A percentile compares a stretch with the other conserved stretches of the same genome.
These are phyloP conservation scores for Botrytis squamosa DNA, from an alignment of 2,329 filamentous ascomycete species.

Conservation along the genomic window DNA sequence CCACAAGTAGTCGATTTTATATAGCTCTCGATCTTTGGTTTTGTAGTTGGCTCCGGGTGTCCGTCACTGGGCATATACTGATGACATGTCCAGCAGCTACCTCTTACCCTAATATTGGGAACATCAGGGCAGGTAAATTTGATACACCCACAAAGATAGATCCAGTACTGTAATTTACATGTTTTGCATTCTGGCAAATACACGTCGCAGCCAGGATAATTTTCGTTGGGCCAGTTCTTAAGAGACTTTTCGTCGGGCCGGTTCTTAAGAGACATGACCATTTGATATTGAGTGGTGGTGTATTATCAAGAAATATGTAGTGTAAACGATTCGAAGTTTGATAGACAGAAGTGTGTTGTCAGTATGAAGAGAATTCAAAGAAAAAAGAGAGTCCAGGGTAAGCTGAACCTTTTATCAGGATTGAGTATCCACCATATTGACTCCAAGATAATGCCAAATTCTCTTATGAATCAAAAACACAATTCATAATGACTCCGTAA, in stretches of 20 bases:
- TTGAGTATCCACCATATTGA: neutral
- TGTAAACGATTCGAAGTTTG: neutral
- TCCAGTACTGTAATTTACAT: neutral
- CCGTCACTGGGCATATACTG: neutral
- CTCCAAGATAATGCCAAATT: neutral
- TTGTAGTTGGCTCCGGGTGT: neutral
- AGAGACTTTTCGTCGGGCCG: neutral
- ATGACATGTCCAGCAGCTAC: neutral
- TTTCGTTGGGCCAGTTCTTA: too few species aligned
- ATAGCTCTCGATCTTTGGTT: neutral
- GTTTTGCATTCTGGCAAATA: neutral
- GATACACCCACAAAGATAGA: neutral
- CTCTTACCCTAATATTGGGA: neutral
- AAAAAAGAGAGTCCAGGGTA: neutral
- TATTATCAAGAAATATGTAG: neutral
- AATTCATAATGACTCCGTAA: neutral
- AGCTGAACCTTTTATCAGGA: neutral
- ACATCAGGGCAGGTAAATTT: neutral
- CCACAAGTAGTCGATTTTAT: neutral
- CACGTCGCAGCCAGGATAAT: neutral
- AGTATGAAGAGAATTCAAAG: neutral
- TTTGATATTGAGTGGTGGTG: neutral
- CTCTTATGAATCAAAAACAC: neutral
- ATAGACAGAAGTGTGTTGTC: neutral
- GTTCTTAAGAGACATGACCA: neutral